Base-by-base conservation (phyloP, 1,284 basidiomycete genomes). In the Papiliotrema terrestris region DNA sequence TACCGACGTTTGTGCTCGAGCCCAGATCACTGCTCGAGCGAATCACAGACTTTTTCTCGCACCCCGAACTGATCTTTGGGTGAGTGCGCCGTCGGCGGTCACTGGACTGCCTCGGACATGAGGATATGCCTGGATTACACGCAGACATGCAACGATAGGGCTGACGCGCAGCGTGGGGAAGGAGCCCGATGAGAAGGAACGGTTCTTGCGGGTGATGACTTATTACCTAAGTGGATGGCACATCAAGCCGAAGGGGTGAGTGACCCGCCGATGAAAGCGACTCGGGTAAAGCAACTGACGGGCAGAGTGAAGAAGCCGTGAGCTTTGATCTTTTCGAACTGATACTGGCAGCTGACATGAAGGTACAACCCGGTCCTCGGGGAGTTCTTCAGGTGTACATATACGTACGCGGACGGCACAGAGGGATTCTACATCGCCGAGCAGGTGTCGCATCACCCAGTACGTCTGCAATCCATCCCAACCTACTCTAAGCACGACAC, bases 161-260 rank as follows among this genome's bases (percentile, higher is more conserved):
- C 49, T 51, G 23, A 42, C 41, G n/a, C 25, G 15, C 54, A 74
- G 72, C 2, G 68, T 67, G 25, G 73, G 68, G 2, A 51, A 73
- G 17, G 63, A 69, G 32, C 80, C 84, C 43, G 85, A 91, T 67
- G 84, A 91, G 36, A 88, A 96, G 73, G 91, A 96, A 71, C 83
- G 96, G 38, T 98, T 98, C 76, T 81, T 97, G 60, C 83, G 87
- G 54, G 90, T 98, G 3, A 82, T 97, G 49, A 87, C 90, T 55
- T 98, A 96, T 77, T 98, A 98, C 73, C 86, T 98, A 44, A 89
- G 91, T n/a, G 95, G 95, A 44, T 99, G 95, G 95, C 96, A 98
- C 78, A 96, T 98, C 80, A 98, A 98, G 79, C 94, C 95, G 41
- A 96, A 93, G 78, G 95, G 95, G 60, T 72, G 51, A 64, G 71